Evolutionary conservation across 1,284 basidiomycete genomes (phyloP).

Genomic region (Melampsora larici-populina): DNA sequence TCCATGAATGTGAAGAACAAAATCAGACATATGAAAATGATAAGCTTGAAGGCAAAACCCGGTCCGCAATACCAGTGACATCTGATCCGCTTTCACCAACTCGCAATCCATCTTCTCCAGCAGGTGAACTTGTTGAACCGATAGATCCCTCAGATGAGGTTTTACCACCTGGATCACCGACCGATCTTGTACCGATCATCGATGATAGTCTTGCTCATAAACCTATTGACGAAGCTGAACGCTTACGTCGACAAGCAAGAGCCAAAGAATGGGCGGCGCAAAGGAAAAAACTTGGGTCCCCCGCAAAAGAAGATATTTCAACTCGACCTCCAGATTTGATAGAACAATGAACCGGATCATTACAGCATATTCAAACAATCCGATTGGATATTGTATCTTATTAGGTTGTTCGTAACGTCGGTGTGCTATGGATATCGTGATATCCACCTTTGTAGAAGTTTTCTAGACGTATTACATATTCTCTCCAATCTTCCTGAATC

Average conservation of each 20-base stretch:
- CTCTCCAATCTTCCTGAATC: too few species aligned
- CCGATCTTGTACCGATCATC: not conserved
- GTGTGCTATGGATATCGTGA: too few species aligned
- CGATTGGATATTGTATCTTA: too few species aligned
- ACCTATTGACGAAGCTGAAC: not conserved
- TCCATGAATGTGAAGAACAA: not conserved
- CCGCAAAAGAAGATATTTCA: not conserved
- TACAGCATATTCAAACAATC: not conserved
- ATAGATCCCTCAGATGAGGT: not conserved
- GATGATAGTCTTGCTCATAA: not conserved
- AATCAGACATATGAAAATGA: not conserved
- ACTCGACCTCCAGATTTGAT: not conserved
- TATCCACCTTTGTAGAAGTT: too few species aligned
- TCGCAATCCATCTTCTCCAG: not conserved
- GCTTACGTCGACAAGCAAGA: not conserved
- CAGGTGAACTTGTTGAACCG: not conserved
- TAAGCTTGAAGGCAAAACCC: not conserved
- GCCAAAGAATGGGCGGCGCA: constrained; percentile 1
- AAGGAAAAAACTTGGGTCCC: not conserved
- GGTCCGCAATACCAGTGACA: not conserved
- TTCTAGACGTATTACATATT: too few species aligned
- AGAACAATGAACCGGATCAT: not conserved
- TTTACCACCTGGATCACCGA: not conserved
- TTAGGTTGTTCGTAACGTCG: too few species aligned
- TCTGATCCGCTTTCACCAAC: not conserved